phyloP scores from a whole-genome alignment of 129 eudicot species.

The Saposhnikovia divaricata region DNA sequence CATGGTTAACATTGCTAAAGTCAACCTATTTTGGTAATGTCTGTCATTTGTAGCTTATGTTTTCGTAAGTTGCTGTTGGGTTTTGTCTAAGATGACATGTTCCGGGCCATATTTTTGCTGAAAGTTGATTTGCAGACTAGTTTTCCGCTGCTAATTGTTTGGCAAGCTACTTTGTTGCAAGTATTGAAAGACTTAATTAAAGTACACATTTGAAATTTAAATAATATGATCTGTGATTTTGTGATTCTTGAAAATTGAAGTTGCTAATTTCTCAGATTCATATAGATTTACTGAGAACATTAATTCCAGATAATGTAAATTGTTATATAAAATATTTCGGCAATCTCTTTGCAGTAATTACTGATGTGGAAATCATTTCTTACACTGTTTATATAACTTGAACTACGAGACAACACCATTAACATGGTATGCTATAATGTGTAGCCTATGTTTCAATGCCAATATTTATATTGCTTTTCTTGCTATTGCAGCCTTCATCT shows the following conservation, averaged over 20 bases:
- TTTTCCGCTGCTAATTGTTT: neutral
- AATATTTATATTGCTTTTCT: neutral
- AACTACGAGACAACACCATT: neutral
- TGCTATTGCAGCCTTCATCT: conserved; percentile 74
- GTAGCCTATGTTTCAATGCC: neutral
- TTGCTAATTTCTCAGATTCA: neutral
- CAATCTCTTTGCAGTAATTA: neutral
- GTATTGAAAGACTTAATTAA: neutral
- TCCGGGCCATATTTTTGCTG: neutral
- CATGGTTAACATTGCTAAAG: neutral
- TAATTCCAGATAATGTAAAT: neutral
- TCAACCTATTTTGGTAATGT: neutral
- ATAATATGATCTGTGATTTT: neutral
- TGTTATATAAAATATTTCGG: neutral
- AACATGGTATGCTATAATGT: neutral
- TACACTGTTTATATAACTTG: neutral
- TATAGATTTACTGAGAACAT: neutral
- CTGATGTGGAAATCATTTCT: neutral
- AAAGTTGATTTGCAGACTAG: neutral
- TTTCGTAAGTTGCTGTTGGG: neutral
- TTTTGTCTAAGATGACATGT: neutral
- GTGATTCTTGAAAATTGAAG: neutral
- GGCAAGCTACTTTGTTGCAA: neutral
- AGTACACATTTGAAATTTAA: neutral
- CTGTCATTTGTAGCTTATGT: neutral